Percentiles rank a stretch among this genome's conserved stretches.
Conservation (phyloP, 345 rosid genomes). For the Triadica sebifera region DNA sequence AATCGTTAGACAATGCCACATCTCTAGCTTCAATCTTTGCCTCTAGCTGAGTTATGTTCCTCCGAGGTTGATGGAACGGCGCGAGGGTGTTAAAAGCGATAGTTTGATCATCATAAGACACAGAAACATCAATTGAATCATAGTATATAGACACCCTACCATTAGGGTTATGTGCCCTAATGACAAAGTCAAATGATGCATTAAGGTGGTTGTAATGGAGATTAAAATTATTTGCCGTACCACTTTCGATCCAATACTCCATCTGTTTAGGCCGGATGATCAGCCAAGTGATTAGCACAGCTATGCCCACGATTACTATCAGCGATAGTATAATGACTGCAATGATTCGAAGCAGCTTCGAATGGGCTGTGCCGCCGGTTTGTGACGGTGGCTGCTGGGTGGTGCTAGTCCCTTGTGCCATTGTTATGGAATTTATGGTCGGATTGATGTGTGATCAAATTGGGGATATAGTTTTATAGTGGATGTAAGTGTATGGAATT, state of each 20-base stretch:
- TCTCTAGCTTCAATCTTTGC: conserved; percentile 46
- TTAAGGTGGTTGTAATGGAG: conserved; percentile 52
- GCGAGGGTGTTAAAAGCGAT: conserved; percentile 45
- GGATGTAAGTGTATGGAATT: neutral
- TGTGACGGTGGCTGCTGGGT: neutral
- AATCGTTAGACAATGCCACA: conserved; percentile 37
- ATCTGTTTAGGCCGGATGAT: conserved; percentile 57
- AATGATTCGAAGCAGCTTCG: conserved; percentile 26
- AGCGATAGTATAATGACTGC: conserved; percentile 32
- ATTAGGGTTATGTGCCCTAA: conserved; percentile 64
- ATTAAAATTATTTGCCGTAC: conserved; percentile 47
- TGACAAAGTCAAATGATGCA: conserved; percentile 52
- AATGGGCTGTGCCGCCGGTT: conserved; percentile 10
- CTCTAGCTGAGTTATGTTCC: conserved; percentile 54
- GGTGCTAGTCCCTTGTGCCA: conserved; percentile 12
- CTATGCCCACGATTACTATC: conserved; percentile 54
- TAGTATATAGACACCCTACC: conserved; percentile 57
- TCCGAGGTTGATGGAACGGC: conserved; percentile 65
- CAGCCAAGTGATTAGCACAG: conserved; percentile 68
- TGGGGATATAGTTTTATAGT: conserved; percentile 10
- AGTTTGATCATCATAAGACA: conserved; percentile 54
- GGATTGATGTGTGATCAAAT: neutral
- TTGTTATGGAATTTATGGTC: neutral
- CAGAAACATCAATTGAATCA: conserved; percentile 49
- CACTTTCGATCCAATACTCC: conserved; percentile 51